A percentile compares a stretch with the other conserved stretches of the same genome.
Evolutionary conservation across 257 asterid genomes (phyloP).

Genomic region (Phtheirospermum japonicum): DNA sequence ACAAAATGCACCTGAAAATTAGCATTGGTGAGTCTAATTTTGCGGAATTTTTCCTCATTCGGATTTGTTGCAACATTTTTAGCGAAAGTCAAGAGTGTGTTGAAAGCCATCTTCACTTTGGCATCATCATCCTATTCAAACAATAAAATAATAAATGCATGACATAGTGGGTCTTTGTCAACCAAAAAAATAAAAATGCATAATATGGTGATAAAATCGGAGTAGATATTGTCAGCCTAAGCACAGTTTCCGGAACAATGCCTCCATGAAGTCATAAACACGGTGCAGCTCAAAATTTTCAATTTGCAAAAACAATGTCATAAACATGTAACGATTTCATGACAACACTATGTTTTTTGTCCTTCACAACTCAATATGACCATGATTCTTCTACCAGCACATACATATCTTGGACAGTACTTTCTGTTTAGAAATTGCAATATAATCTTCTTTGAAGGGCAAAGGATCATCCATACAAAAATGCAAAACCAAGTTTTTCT

Average conservation of each 20-base stretch:
- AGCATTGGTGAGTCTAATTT: constrained; percentile 83
- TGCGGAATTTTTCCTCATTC: constrained; percentile 86
- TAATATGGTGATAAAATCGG: not conserved
- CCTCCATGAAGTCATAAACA: constrained; percentile 6
- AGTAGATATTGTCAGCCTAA: constrained; percentile 12
- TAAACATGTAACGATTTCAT: not conserved
- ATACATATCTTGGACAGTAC: constrained; percentile 3
- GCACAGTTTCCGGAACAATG: not conserved
- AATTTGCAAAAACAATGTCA: not conserved
- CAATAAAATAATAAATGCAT: constrained; percentile 24
- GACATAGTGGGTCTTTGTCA: not conserved
- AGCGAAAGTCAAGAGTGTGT: constrained; percentile 80
- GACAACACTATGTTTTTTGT: not conserved
- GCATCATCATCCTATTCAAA: constrained; percentile 73
- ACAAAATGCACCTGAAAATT: constrained; percentile 64
- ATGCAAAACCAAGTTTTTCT: not conserved
- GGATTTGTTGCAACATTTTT: constrained; percentile 91
- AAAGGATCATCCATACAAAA: constrained; percentile 1
- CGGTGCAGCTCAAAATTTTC: constrained; percentile 10
- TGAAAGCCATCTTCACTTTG: constrained; percentile 91
- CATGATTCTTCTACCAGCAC: not conserved
- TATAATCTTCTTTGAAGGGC: constrained; percentile 6
- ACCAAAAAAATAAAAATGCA: not conserved
- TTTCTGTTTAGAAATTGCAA: not conserved
- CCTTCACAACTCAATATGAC: constrained; percentile 17